Percentiles rank a stretch among this genome's conserved stretches.
Evolutionary conservation across 805 yeast genomes (phyloP).

Genomic region (Teunomyces tritomae): DNA sequence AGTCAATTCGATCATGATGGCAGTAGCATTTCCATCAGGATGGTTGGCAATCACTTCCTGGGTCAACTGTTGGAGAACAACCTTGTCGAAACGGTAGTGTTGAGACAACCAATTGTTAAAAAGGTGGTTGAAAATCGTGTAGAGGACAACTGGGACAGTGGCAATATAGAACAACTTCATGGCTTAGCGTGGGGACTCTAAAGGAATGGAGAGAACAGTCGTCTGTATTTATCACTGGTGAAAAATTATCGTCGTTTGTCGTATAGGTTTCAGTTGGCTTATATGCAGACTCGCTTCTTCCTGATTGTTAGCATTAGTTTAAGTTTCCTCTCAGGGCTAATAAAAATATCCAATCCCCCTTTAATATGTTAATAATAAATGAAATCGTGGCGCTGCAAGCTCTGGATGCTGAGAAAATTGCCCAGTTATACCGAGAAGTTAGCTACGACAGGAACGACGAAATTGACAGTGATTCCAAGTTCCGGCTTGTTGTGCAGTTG

Average conservation of each 20-base stretch:
- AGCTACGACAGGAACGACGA: not conserved
- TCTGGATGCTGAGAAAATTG: not conserved
- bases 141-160: slow-evolving; percentile 24
- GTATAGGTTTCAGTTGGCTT: not conserved
- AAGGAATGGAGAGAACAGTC: not conserved
- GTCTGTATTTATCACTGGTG: not conserved
- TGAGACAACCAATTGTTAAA: slow-evolving; percentile 67
- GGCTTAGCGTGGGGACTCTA: not conserved
- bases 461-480: not conserved
- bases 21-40: slow-evolving; percentile 59
- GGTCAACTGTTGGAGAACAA: slow-evolving; percentile 56
- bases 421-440: not conserved
- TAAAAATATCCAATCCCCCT: not conserved
- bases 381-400: not conserved
- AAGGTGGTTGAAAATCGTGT: slow-evolving; percentile 35
- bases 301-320: not conserved
- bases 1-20: slow-evolving; percentile 61
- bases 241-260: slow-evolving; percentile 3
- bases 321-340: not conserved
- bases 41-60: slow-evolving; percentile 51
- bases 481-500: slow-evolving; percentile 1
- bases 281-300: not conserved
- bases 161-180: slow-evolving; percentile 27
- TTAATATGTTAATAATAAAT: not conserved
- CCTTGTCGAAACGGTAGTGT: slow-evolving; percentile 68